Conservation (phyloP, 1,284 basidiomycete genomes). For the Volvariella volvacea region DNA sequence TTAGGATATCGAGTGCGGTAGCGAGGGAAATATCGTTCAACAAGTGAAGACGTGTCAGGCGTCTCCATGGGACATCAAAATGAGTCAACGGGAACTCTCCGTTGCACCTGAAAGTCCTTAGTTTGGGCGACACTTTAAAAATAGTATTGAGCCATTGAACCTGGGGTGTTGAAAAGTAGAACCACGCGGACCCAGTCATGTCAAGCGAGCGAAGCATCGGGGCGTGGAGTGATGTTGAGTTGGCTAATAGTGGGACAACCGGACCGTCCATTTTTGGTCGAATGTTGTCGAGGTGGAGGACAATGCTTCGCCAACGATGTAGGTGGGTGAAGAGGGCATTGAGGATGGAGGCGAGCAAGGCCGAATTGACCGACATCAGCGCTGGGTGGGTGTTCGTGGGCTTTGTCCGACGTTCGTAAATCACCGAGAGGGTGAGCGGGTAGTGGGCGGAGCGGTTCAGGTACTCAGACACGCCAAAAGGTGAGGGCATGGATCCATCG, state of each 20-base stretch:
- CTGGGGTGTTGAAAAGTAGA: not conserved
- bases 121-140: not conserved
- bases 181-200: not conserved
- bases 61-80: not conserved
- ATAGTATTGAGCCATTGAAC: conserved; percentile 1
- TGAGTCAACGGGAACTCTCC: conserved; percentile 1
- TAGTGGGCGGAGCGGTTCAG: not conserved
- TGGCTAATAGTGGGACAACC: not conserved
- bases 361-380: not conserved
- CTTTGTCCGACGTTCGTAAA: not conserved
- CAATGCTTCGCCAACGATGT: not conserved
- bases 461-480: not conserved
- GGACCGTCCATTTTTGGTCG: not conserved
- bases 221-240: not conserved
- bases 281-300: not conserved
- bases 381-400: not conserved
- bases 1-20: not conserved
- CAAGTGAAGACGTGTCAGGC: not conserved
- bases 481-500: not conserved
- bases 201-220: not conserved
- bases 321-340: not conserved
- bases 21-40: not conserved
- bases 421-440: not conserved
- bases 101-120: not conserved
- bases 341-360: not conserved